Evolutionary conservation across 176 grass and related monocot species (phyloP), one percentile per base, ranked within the genome.

Genomic region (Musa beccarii): DNA sequence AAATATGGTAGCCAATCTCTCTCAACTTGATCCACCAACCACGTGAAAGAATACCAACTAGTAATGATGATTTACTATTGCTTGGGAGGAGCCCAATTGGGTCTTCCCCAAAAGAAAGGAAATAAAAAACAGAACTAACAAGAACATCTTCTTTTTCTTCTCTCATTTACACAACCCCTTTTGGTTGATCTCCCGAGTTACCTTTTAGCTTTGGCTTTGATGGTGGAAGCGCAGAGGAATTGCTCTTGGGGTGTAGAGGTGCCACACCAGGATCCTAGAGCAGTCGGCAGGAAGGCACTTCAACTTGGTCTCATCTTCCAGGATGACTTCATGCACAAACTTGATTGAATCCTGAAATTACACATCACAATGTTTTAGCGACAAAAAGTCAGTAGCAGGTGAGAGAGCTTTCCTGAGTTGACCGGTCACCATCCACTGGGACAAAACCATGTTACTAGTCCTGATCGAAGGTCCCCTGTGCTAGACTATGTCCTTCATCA

Each of bases 231-330:
- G 21, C n/a, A 73, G 70, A 23, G 9, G 16, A 25, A 73, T 2
- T 21, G 53, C 17, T 3, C 69, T 56, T 6, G 15, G 26, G 1
- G 26, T 29, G 49, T 83, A 66, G n/a, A 75, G 77, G 7, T 85
- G 80, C 89, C 89, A 91, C 24, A 91, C 82, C 80, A 91, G 83
- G 77, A 87, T 81, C 59, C 82, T 83, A 20, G 83, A 83, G 66
- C 89, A 91, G 9, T 87, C 89, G 0, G 85, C 76, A 79, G 89
- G 83, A 20, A 91, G 81, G 17, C 83, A 83, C 80, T 80, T 87
- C 85, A 87, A 78, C 67, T 91, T 91, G 77, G 77, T 88, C 7
- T 78, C 65, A 68, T 91, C 89, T 78, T 91, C 89, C 2, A 80
- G 24, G 8, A 85, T 82, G 19, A 91, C 85, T 72, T 91, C 72